Base-by-base conservation (phyloP, 768 basidiomycete genomes). In the Agrocybe praecox region DNA sequence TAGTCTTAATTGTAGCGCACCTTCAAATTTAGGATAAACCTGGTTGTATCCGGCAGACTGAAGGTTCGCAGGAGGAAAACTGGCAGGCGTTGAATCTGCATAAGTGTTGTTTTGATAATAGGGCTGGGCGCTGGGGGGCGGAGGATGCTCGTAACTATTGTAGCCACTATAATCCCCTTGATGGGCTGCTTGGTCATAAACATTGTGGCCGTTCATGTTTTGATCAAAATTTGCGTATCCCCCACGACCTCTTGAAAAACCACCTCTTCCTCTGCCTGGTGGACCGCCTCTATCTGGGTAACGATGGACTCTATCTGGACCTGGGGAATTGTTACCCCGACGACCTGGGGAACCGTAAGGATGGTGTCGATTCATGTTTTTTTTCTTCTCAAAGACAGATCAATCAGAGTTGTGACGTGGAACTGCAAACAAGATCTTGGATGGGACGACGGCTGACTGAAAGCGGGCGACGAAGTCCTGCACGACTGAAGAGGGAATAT, bases 361-460 rank as follows among this genome's bases (percentile, higher is more conserved):
- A 83, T 94, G 90, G 75, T 93, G 92, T 68, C 92, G 90, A 75
- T 92, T 91, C 92, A 94, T 94, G 57, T 24, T 46, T 67, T 69
- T 69, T 69, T 67, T 59, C 69, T 29, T 9, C n/a, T n/a, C 58
- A 46, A 49, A 61, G 57, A 59, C 54, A 60, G 59, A 57, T 57
- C 49, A 57, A 62, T 53, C 63, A 49, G 56, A 61, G 53, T 62
- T 72, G 69, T 74, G 76, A 74, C 71, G 72, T 75, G 74, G 73
- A 65, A 57, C 26, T 52, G 55, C 49, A 53, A 57, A 60, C 53
- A 57, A 53, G 56, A 51, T 55, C n/a, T 21, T 12, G 44, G 29
- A 32, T 24, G 43, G 23, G 49, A 21, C 33, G 52, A 51, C 23
- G 34, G 54, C 44, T 58, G 63, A 60, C 54, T 61, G 67, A 59